phyloP scores from a whole-genome alignment of 2,329 filamentous ascomycete species.

The Daldinia sp. region DNA sequence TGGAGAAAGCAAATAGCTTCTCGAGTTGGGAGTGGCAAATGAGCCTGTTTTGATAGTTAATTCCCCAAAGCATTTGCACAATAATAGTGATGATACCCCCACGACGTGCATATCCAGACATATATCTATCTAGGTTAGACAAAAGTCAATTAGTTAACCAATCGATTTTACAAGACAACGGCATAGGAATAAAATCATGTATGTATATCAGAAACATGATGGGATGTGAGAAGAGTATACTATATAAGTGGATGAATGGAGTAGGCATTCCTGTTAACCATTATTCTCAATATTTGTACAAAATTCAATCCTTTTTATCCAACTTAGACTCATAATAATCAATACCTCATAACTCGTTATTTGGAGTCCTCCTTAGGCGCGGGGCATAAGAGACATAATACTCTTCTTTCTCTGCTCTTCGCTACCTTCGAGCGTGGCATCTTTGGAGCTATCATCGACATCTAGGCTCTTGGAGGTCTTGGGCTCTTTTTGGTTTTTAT shows the following conservation, averaged over 20 bases:
- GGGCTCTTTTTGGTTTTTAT: slow-evolving; percentile 46
- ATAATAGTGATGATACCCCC: slow-evolving; percentile 37
- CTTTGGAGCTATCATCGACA: slow-evolving; percentile 54
- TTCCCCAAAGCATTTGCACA: slow-evolving; percentile 2
- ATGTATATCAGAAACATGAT: not conserved
- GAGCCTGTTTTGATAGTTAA: slow-evolving; percentile 2
- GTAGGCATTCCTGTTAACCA: not conserved
- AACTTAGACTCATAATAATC: not conserved
- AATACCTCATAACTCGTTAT: slow-evolving; percentile 14
- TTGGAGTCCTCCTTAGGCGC: slow-evolving; percentile 11
- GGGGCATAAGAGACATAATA: slow-evolving; percentile 44
- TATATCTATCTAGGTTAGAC: not conserved
- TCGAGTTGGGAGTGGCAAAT: not conserved
- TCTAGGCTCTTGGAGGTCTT: slow-evolving; percentile 54
- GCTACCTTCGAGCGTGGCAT: slow-evolving; percentile 50
- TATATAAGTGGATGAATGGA: not conserved
- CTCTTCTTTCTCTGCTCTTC: slow-evolving; percentile 50
- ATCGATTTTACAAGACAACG: not conserved
- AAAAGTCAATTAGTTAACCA: not conserved
- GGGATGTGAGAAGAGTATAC: not conserved
- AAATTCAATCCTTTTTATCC: not conserved
- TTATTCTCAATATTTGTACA: not conserved
- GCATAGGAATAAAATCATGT: not conserved
- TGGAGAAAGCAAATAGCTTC: not conserved
- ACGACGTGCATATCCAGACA: not conserved